phyloP scores from a whole-genome alignment of 2,329 filamentous ascomycete species.

The Iodosphaeria phyllophila region DNA sequence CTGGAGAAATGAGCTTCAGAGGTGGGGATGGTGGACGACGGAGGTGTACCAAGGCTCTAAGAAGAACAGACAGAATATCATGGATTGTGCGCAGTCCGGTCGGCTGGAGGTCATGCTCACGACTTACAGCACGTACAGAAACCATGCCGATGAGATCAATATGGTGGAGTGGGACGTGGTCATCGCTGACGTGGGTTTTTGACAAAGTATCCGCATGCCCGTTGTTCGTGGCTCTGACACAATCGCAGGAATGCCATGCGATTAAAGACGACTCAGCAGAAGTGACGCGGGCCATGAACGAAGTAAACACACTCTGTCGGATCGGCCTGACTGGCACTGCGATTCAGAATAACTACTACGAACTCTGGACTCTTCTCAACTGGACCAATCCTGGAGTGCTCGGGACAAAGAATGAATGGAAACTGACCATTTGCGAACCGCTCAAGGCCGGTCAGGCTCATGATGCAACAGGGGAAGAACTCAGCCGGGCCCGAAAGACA shows the following conservation, averaged over 20 bases:
- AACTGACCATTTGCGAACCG: slow-evolving; percentile 55
- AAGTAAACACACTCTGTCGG: slow-evolving; percentile 77
- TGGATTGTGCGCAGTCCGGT: slow-evolving; percentile 56
- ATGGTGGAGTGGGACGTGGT: slow-evolving; percentile 83
- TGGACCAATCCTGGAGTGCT: slow-evolving; percentile 80
- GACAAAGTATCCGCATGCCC: no score
- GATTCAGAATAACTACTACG: slow-evolving; percentile 95
- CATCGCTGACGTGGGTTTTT: slow-evolving; percentile 77
- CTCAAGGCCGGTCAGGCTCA: slow-evolving; percentile 81
- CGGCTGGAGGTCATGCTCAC: slow-evolving; percentile 82
- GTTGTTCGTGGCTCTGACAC: no score
- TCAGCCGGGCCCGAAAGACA: slow-evolving; percentile 63
- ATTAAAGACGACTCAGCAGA: slow-evolving; percentile 67
- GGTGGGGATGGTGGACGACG: slow-evolving; percentile 93
- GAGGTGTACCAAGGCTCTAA: slow-evolving; percentile 59
- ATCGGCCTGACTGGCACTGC: slow-evolving; percentile 90
- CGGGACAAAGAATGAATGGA: slow-evolving; percentile 54
- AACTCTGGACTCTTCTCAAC: slow-evolving; percentile 88
- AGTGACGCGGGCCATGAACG: slow-evolving; percentile 71
- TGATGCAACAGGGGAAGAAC: slow-evolving; percentile 67
- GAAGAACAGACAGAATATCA: slow-evolving; percentile 51
- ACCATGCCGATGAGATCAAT: slow-evolving; percentile 57
- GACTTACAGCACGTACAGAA: slow-evolving; percentile 80
- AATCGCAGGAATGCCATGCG: slow-evolving; percentile 81
- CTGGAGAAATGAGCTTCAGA: slow-evolving; percentile 69